These are phyloP conservation scores for Mariannaea elegans DNA, from an alignment of 2,329 filamentous ascomycete genomes.

Conservation along the genomic window DNA sequence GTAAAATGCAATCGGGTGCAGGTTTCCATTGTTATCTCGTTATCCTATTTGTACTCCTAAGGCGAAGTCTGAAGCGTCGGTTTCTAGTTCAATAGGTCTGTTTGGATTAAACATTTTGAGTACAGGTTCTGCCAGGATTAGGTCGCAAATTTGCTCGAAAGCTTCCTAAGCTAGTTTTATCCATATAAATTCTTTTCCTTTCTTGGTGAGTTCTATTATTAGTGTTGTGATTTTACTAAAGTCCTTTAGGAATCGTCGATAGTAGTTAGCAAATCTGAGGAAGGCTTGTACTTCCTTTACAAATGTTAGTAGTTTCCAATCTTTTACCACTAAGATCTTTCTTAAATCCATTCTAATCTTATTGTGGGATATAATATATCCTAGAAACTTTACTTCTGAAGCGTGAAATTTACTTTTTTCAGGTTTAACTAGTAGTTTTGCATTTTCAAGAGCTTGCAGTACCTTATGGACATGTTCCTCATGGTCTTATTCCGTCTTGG, in stretches of 20 bases:
- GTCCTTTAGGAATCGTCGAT: conserved; percentile 25
- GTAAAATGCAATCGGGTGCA: conserved; percentile 25
- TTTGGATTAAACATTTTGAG: conserved; percentile 16
- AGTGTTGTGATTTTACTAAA: conserved; percentile 15
- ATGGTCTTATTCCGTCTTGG: conserved; percentile 1
- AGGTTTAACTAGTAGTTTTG: not conserved
- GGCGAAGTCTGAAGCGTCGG: conserved; percentile 9
- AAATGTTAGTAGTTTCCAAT: not conserved
- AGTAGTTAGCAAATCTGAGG: conserved; percentile 27
- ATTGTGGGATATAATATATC: not conserved
- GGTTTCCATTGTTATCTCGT: conserved; percentile 17
- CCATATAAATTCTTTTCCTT: conserved; percentile 25
- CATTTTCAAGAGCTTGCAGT: not conserved
- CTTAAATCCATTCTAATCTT: conserved; percentile 23
- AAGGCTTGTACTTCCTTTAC: conserved; percentile 29
- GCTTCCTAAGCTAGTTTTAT: conserved; percentile 18
- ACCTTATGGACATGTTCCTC: too few relatives aligned
- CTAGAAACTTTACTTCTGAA: not conserved
- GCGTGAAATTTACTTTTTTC: not conserved
- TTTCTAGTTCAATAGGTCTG: conserved; percentile 24
- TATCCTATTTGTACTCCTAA: conserved; percentile 19
- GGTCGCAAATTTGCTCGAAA: conserved; percentile 15
- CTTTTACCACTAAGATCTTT: conserved; percentile 22
- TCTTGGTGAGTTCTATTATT: conserved; percentile 19
- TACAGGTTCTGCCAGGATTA: conserved; percentile 9